These are phyloP conservation scores for Xylariaceae sp. DNA, from an alignment of 2,329 filamentous ascomycete species.

Conservation along the genomic window DNA sequence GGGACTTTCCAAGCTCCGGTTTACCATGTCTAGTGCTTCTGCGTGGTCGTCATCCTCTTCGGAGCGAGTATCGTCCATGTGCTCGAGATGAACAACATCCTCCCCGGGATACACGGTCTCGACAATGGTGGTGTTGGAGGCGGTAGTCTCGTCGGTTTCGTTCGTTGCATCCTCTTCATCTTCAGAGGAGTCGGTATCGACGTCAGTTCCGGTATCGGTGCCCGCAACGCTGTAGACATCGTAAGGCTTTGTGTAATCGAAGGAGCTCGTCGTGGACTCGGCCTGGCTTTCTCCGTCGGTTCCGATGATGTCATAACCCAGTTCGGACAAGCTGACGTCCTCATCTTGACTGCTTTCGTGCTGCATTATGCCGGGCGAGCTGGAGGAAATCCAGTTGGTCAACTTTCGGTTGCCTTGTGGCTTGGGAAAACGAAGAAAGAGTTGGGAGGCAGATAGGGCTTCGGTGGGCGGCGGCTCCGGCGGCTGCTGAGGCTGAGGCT, in stretches of 20 bases:
- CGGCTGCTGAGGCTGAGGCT: too few relatives aligned
- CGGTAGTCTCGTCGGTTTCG: constrained; percentile 16
- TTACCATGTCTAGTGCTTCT: constrained; percentile 21
- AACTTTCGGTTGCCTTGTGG: constrained; percentile 51
- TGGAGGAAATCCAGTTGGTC: constrained; percentile 55
- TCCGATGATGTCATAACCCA: constrained; percentile 52
- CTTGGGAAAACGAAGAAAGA: constrained; percentile 50
- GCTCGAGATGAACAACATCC: neutral
- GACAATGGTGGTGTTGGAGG: constrained; percentile 15
- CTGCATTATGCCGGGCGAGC: constrained; percentile 53
- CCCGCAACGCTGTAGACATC: constrained; percentile 45
- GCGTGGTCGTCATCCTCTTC: constrained; percentile 22
- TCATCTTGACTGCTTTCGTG: constrained; percentile 38
- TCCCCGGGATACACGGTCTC: constrained; percentile 19
- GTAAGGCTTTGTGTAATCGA: constrained; percentile 44
- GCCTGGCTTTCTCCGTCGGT: constrained; percentile 50
- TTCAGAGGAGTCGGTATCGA: constrained; percentile 39
- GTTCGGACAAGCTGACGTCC: constrained; percentile 49
- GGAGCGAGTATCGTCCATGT: constrained; percentile 15
- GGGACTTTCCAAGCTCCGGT: constrained; percentile 30
- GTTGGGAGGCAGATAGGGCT: constrained; percentile 35
- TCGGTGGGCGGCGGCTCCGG: constrained; percentile 13
- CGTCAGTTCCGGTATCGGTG: constrained; percentile 40
- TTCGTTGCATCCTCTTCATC: constrained; percentile 32
- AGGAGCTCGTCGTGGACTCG: constrained; percentile 44